Evolutionary conservation across 345 rosid genomes (phyloP).

Genomic region (Eucalyptus marginata): DNA sequence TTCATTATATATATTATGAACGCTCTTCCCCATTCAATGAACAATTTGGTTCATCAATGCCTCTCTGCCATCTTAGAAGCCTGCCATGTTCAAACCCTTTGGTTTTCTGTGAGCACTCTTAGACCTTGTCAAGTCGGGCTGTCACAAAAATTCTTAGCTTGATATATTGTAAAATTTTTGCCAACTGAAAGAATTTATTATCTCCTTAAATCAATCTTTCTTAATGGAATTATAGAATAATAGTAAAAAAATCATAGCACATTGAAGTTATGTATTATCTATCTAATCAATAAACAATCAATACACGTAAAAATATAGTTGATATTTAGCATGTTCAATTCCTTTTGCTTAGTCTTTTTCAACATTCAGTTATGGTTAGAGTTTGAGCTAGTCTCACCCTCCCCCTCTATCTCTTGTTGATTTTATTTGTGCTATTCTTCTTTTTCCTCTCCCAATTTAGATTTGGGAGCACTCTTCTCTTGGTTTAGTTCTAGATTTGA

Average conservation of each 20-base stretch:
- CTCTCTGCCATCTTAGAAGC: not conserved
- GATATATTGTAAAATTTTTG: not conserved
- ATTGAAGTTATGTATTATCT: not conserved
- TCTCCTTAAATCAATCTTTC: not conserved
- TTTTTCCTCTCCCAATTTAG: too few species aligned
- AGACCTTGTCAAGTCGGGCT: accelerated
- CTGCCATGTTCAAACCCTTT: not conserved
- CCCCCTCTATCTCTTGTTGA: too few species aligned
- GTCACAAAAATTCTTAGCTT: not conserved
- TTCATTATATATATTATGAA: too few species aligned
- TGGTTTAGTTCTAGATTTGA: too few species aligned
- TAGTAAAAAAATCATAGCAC: not conserved
- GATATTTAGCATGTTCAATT: not conserved
- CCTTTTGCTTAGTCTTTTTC: not conserved
- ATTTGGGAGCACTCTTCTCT: too few species aligned
- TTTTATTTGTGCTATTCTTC: too few species aligned
- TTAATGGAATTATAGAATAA: not conserved
- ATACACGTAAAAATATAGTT: not conserved
- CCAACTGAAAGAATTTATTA: not conserved
- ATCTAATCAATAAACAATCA: not conserved
- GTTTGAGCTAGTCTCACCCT: too few species aligned
- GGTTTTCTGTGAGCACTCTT: accelerated
- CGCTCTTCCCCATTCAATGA: accelerated
- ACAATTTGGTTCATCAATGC: not conserved
- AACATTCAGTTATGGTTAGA: too few species aligned